Evolutionary conservation across 2,329 filamentous ascomycete species (phyloP).

Genomic region (Epichloe brachyelytri): DNA sequence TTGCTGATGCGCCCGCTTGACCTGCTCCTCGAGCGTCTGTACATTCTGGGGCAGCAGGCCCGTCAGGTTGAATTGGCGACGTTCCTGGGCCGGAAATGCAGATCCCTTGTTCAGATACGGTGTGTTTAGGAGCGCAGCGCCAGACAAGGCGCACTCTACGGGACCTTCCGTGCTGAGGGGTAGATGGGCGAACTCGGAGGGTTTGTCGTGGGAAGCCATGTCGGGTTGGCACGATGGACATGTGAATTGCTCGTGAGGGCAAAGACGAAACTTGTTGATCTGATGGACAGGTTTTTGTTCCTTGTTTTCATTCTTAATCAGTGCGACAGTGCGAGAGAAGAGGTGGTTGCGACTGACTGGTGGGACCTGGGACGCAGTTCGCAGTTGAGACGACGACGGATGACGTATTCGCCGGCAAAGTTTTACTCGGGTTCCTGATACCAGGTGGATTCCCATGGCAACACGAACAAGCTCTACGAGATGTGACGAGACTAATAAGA

Average conservation of each 20-base stretch:
- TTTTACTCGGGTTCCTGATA: neutral
- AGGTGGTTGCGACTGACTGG: neutral
- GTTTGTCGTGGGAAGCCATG: conserved; percentile 4
- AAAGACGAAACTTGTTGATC: too few species aligned
- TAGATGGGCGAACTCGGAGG: conserved; percentile 16
- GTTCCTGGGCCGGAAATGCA: conserved; percentile 58
- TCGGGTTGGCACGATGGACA: too few species aligned
- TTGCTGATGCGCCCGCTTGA: conserved; percentile 66
- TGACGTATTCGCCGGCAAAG: neutral
- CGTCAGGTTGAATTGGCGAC: conserved; percentile 54
- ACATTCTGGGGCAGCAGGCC: conserved; percentile 61
- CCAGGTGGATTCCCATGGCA: too few species aligned
- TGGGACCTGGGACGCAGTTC: neutral
- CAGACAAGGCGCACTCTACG: conserved; percentile 24
- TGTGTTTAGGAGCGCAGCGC: conserved; percentile 22
- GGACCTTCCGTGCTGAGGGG: conserved; percentile 23
- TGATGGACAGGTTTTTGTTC: too few species aligned
- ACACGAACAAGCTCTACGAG: too few species aligned
- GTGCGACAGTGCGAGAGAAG: too few species aligned
- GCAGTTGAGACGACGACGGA: neutral
- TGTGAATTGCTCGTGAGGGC: too few species aligned
- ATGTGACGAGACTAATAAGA: too few species aligned
- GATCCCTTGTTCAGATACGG: conserved; percentile 65
- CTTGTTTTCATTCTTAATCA: too few species aligned
- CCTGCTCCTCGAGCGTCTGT: conserved; percentile 66